Conservation (phyloP, 2,329 filamentous ascomycete genomes). For the Pseudogymnoascus sp. region DNA sequence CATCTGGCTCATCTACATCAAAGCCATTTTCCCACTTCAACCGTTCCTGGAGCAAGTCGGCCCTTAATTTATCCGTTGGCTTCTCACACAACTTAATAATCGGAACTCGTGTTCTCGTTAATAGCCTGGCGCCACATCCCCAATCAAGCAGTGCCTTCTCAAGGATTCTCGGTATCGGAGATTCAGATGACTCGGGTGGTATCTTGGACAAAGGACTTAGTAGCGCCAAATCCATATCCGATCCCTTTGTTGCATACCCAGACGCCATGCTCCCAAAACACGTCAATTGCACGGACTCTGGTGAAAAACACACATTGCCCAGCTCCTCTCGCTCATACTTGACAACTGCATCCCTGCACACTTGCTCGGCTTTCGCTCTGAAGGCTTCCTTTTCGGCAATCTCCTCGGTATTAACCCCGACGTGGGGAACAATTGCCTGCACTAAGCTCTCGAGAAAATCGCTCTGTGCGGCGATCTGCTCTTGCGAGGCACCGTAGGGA, state of each 20-base stretch:
- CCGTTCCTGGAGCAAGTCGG: conserved; percentile 56
- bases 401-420: conserved; percentile 55
- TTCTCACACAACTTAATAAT: conserved; percentile 80
- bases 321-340: conserved; percentile 41
- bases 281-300: conserved; percentile 55
- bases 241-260: conserved; percentile 79
- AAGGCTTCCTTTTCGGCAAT: conserved; percentile 65
- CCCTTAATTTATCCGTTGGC: conserved; percentile 53
- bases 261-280: conserved; percentile 79
- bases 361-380: conserved; percentile 52
- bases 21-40: conserved; percentile 61
- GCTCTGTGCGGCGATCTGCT: conserved; percentile 43
- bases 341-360: conserved; percentile 54
- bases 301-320: conserved; percentile 39
- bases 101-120: conserved; percentile 72
- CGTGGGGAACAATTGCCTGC: conserved; percentile 22
- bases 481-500: conserved; percentile 20
- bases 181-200: conserved; percentile 46
- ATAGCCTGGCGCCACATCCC: conserved; percentile 67
- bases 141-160: conserved; percentile 66
- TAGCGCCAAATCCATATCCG: conserved; percentile 83
- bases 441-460: conserved; percentile 43
- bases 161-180: conserved; percentile 62
- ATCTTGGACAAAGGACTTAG: conserved; percentile 54
- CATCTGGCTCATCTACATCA: conserved; percentile 32